A percentile compares a stretch with the other conserved stretches of the same genome.
phyloP scores from a whole-genome alignment of 768 basidiomycete species.

The Obba rivulosa region DNA sequence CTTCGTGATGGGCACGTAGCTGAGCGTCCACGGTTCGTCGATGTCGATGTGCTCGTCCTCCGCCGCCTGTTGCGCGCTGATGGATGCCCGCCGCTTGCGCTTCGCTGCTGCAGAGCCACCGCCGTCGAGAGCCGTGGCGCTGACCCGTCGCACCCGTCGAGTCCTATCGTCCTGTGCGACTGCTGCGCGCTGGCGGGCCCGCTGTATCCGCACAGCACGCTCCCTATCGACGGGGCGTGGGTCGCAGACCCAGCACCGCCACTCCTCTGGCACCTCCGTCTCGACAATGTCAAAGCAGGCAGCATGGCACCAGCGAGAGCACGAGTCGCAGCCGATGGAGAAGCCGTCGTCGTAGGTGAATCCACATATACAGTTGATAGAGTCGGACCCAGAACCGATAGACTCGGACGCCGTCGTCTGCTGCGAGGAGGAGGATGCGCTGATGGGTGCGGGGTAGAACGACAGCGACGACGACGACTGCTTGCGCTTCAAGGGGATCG shows the following conservation, averaged over 20 bases:
- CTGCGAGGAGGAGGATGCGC: background rate
- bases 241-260: constrained; percentile 68
- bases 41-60: constrained; percentile 47
- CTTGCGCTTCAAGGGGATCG: constrained; percentile 39
- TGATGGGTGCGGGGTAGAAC: background rate
- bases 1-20: constrained; percentile 40
- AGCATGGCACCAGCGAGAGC: constrained; percentile 80
- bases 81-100: constrained; percentile 35
- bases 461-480: constrained; percentile 7
- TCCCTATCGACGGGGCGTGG: constrained; percentile 45
- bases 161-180: constrained; percentile 24
- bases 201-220: constrained; percentile 41
- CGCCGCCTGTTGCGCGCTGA: constrained; percentile 22
- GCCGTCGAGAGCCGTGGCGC: constrained; percentile 32
- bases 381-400: constrained; percentile 31
- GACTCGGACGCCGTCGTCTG: background rate
- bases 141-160: constrained; percentile 29
- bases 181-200: constrained; percentile 32
- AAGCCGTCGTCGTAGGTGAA: constrained; percentile 75
- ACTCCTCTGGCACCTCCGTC: constrained; percentile 65
- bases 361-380: constrained; percentile 71
- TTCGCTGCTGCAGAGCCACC: constrained; percentile 22
- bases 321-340: constrained; percentile 80
- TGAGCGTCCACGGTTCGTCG: constrained; percentile 40
- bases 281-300: constrained; percentile 66